A percentile compares a stretch with the other conserved stretches of the same genome.
phyloP scores from a whole-genome alignment of 2,329 filamentous ascomycete species.

The Periconia macrospinosa region DNA sequence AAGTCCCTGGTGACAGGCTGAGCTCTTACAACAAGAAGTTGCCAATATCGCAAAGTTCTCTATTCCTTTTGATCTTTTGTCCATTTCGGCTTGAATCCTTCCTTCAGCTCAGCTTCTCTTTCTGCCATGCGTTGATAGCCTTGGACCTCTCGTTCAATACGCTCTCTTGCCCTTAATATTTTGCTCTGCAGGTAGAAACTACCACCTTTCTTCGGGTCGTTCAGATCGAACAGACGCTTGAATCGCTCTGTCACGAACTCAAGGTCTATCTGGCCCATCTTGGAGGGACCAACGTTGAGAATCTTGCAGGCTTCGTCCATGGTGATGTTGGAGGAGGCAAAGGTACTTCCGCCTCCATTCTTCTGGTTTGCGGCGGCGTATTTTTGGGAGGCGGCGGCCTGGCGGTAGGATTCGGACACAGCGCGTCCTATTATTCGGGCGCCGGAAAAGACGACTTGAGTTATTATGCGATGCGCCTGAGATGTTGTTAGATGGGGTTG shows the following conservation, averaged over 20 bases:
- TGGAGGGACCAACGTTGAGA: slow-evolving; percentile 88
- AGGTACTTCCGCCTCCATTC: slow-evolving; percentile 56
- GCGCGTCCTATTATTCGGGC: slow-evolving; percentile 89
- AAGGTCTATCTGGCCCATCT: slow-evolving; percentile 74
- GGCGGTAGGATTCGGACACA: slow-evolving; percentile 91
- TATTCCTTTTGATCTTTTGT: slow-evolving; percentile 77
- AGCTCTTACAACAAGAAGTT: background rate
- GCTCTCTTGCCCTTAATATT: slow-evolving; percentile 84
- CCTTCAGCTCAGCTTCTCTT: slow-evolving; percentile 75
- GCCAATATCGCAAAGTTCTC: slow-evolving; percentile 18
- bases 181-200: slow-evolving; percentile 99
- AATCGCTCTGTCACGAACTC: slow-evolving; percentile 83
- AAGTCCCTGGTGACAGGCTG: background rate
- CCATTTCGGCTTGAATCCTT: slow-evolving; percentile 92
- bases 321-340: slow-evolving; percentile 73
- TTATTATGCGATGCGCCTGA: slow-evolving; percentile 92
- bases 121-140: slow-evolving; percentile 71
- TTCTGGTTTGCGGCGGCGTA: slow-evolving; percentile 76
- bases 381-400: slow-evolving; percentile 83
- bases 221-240: slow-evolving; percentile 91
- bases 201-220: slow-evolving; percentile 92
- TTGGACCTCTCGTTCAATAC: slow-evolving; percentile 84
- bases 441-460: slow-evolving; percentile 88
- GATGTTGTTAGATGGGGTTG: slow-evolving; percentile 22
- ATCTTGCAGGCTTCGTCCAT: slow-evolving; percentile 98